Evolutionary conservation across 1,284 basidiomycete species (phyloP), one percentile per base, ranked within the genome.

Genomic region (Pseudozyma sp.): DNA sequence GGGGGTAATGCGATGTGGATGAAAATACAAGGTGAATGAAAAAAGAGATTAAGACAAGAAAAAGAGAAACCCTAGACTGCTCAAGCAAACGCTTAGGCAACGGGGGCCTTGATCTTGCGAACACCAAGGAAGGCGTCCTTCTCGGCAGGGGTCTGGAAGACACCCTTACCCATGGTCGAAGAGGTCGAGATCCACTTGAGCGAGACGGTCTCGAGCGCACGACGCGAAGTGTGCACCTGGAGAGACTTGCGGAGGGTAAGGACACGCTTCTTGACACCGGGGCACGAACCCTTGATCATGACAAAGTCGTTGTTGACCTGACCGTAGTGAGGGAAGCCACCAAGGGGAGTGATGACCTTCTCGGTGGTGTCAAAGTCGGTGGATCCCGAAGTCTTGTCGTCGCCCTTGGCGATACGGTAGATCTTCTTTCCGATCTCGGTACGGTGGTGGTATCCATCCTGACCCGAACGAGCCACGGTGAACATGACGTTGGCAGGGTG

Each of bases 401-500:
- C 83, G 78, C 92, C 95, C 82, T 90, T 89, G 80, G 92, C 93
- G 81, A 99, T 91, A 80, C 97, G 93, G 91, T 97, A 99, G 69
- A 85, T 83, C 83, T 97, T 97, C 91, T 97, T 97, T 91, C 97
- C 98, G 85, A 95, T 77, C 75, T 86, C 86, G 63, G 95, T 98
- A 86, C 96, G 94, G 89, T 97, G 95, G 87, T 98, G 95, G 90
- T 98, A 99, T 86, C 96, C 96, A 87, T 97, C 85, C 63, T 99
- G 96, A 94, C 97, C 97, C 79, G 97, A 95, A 89, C 97, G 96
- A 70, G 95, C 96, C 80, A 99, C 97, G 52, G 95, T 97, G 92
- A 94, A 99, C 95, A 98, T 98, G 90, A 97, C 95, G 88, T 95
- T 96, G 52, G 93, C 93, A 85, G 94, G 95, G 90, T 97, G 95